Evolutionary conservation across 352 stramenopile genomes (phyloP), one percentile per base, ranked within the genome.

Genomic region (Thalassiosira hispida): DNA sequence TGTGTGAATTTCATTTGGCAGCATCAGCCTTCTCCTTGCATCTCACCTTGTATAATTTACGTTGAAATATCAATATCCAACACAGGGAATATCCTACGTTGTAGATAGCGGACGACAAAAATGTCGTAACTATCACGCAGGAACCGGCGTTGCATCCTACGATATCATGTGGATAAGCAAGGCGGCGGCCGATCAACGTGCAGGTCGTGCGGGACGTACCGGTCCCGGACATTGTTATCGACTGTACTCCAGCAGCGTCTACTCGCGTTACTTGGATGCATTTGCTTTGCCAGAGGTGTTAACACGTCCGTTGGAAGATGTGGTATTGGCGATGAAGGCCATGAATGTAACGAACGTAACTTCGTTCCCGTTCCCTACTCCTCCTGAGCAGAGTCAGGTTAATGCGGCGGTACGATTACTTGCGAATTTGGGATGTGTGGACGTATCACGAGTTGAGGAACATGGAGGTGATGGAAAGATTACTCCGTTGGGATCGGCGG

Each of bases 191-290:
- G 88, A 97, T 53, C 95, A 98, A 85, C 86, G 98, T 51, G 96
- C 96, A 2, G 98, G 98, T 74, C 96, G 98, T 68, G 97, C 97
- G 9, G 98, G 98, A 18, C 61, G 90, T 35, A 93, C 85, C 20
- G 96, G 96, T 1, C 96, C 97, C 0, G 98, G 98, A 11, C 97
- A 99, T 84, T 99, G 97, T 70, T 99, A 99, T 77, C 94, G 97
- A 20, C 84, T 99, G 46, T 99, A 98, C 81, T 98, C 95, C 9
- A 97, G 95, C 12, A 96, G 95, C 12, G 95, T 99, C 53, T 99
- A 97, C 83, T 91, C 97, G 65, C 81, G 87, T n/a, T 82, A 92
- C 33, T 86, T 94, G 68, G 96, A 98, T 31, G 90, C 97, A 27
- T 99, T 99, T 79, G 82, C 91, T 23, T 88, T 96, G 63, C 96